These are phyloP conservation scores for Inga leiocalycina DNA, from an alignment of 306 rosid genomes.

Conservation along the genomic window DNA sequence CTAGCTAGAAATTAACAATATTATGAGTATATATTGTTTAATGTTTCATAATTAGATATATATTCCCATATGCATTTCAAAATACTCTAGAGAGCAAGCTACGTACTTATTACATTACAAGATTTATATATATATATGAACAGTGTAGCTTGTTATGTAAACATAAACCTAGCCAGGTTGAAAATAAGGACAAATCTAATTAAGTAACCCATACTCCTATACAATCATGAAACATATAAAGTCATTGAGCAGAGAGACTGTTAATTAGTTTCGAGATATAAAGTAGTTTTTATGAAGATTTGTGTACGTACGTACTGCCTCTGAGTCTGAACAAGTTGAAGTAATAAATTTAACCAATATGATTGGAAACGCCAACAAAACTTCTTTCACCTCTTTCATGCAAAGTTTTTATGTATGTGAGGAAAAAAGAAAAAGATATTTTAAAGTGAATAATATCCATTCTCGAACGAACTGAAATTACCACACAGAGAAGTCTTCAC, in stretches of 20 bases:
- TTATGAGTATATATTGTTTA: neutral
- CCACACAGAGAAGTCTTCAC: neutral
- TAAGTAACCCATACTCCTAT: conserved; percentile 6
- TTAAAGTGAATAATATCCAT: conserved; percentile 1
- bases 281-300: neutral
- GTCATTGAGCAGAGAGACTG: neutral
- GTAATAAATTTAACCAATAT: conserved; percentile 26
- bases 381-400: conserved; percentile 38
- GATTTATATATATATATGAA: too few species aligned
- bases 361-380: conserved; percentile 39
- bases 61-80: too few species aligned
- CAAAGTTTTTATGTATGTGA: conserved; percentile 10
- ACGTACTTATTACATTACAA: too few species aligned
- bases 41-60: neutral
- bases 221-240: neutral
- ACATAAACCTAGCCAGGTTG: neutral
- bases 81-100: too few species aligned
- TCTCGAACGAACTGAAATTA: conserved; percentile 17
- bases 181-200: neutral
- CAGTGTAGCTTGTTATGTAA: too few species aligned
- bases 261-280: neutral
- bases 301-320: neutral
- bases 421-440: conserved; percentile 27
- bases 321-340: neutral
- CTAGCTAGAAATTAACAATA: neutral